Evolutionary conservation across 352 stramenopile genomes (phyloP), one percentile per base, ranked within the genome.

Genomic region (Globisporangium recalcitrans): DNA sequence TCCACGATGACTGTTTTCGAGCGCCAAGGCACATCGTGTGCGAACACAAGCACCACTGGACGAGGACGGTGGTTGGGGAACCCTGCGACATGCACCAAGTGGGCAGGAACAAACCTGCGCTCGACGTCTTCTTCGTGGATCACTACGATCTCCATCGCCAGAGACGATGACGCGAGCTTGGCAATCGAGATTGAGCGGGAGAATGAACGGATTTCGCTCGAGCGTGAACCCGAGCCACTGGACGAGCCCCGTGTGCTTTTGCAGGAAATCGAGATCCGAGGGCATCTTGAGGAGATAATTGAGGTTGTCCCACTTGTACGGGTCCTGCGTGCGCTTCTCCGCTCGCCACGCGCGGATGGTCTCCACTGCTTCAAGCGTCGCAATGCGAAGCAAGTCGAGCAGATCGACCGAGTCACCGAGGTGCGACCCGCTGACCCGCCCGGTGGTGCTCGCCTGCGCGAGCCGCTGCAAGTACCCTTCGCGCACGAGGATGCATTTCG

Each of bases 261-360:
- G 69, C 8, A 98, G 55, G 52, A 97, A 97, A 53, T 97, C 88
- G 22, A 97, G 64, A 61, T 98, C 92, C 0, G 82, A 95, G 3
- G 87, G 77, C 9, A 98, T 66, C 51, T 97, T 97, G 11, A 97
- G 71, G 1, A 98, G 71, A 44, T 98, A 98, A 64, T 98, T 97
- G 54, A 95, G 62, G 3, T 81, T 84, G 62, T 97, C 97, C 92
- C 91, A 98, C 42, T 75, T 79, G 63, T 95, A 97, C 14, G 64
- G 68, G 11, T 73, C 68, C 8, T 53, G 14, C 2, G 44, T 42
- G 14, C 68, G 67, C 36, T 76, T 70, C 59, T 80, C 79, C 49
- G 60, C 71, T 32, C 88, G 80, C 89, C 91, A 97, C 1, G 52
- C 60, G 0, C 72, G 65, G 56, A 98, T 82, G 4, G 83, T 74